Evolutionary conservation across 371 early-diverging fungal genomes (phyloP).

Genomic region (Circinella umbellata): DNA sequence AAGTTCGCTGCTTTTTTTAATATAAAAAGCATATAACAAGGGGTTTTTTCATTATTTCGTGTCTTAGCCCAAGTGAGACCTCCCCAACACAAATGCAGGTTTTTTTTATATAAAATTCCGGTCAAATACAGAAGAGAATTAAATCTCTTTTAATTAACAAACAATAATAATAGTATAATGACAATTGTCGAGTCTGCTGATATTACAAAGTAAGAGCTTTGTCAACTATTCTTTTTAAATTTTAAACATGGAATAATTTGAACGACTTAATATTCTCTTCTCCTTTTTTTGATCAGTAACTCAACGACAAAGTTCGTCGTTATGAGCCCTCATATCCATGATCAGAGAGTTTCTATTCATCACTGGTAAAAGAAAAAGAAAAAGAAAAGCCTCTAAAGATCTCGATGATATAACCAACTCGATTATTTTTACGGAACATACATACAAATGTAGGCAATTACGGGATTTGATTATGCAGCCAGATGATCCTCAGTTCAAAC

Average conservation of each 20-base stretch:
- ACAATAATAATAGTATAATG: slow-evolving; percentile 4
- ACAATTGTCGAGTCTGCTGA: slow-evolving; percentile 19
- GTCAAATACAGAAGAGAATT: not conserved
- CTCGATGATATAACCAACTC: too few relatives aligned
- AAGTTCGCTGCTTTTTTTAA: too few relatives aligned
- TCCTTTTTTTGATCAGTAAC: not conserved
- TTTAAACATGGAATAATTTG: not conserved
- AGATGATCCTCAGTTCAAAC: slow-evolving; percentile 25
- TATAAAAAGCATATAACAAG: too few relatives aligned
- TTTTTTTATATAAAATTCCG: slow-evolving; percentile 4
- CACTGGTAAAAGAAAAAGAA: slow-evolving; percentile 54
- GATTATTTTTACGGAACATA: too few relatives aligned
- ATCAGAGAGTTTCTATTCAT: slow-evolving; percentile 63
- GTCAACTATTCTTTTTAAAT: not conserved
- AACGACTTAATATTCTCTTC: too few relatives aligned
- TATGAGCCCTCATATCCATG: slow-evolving; percentile 50
- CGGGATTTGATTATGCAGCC: slow-evolving; percentile 86
- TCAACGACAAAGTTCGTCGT: slow-evolving; percentile 35
- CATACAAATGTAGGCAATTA: slow-evolving; percentile 78
- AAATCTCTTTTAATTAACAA: slow-evolving; percentile 2
- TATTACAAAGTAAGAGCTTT: slow-evolving; percentile 13
- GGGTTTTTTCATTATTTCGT: too few relatives aligned
- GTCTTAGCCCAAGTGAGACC: not conserved
- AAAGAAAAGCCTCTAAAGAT: too few relatives aligned
- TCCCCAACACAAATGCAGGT: not conserved